These are phyloP conservation scores for Asterionellopsis glacialis DNA, from an alignment of 108 stramenopile species.

Conservation along the genomic window DNA sequence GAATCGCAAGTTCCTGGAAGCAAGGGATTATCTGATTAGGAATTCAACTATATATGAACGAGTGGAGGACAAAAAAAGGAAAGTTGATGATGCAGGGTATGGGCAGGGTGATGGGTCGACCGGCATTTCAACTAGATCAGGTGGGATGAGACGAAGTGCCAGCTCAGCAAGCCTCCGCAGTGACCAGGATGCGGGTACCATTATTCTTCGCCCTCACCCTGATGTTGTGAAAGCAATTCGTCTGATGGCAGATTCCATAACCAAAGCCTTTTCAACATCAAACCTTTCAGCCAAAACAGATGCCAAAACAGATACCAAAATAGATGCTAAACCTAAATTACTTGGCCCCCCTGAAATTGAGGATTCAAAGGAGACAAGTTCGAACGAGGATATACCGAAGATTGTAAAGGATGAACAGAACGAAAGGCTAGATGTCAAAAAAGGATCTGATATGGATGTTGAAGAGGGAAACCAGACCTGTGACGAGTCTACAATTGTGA, in stretches of 20 bases:
- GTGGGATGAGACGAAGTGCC: neutral
- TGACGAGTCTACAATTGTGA: too few relatives aligned
- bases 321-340: too few relatives aligned
- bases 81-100: neutral
- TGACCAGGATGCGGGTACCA: neutral
- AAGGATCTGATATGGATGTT: too few relatives aligned
- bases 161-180: neutral
- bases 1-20: conserved; percentile 27
- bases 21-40: conserved; percentile 24
- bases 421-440: too few relatives aligned
- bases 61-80: neutral
- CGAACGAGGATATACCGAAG: too few relatives aligned
- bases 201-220: neutral
- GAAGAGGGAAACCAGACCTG: too few relatives aligned
- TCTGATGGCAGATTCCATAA: neutral
- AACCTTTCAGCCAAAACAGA: too few relatives aligned
- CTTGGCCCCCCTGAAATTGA: too few relatives aligned
- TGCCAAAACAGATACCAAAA: too few relatives aligned
- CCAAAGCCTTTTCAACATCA: conserved; percentile 1
- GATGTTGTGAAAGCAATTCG: conserved; percentile 1
- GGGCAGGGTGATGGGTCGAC: neutral
- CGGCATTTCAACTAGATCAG: neutral
- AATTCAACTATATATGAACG: neutral
- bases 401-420: too few relatives aligned
- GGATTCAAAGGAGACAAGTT: too few relatives aligned